Conservation (phyloP, 1,284 basidiomycete genomes). For the Microbotryomycetes sp. region DNA sequence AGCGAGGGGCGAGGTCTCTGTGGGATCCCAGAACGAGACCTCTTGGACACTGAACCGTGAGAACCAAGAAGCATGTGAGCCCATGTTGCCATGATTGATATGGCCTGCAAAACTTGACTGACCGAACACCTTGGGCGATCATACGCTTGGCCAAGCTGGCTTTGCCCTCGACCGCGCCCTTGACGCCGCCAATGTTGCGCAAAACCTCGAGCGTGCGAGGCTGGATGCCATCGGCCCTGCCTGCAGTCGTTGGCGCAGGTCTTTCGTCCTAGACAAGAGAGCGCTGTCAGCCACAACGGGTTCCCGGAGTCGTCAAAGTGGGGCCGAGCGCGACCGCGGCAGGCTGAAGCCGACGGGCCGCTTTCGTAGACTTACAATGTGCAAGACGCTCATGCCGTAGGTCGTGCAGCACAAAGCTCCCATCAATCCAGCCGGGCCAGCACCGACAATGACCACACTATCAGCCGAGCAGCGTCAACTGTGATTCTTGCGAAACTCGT, state of each 20-base stretch:
- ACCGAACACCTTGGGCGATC: slow-evolving; percentile 37
- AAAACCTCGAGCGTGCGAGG: slow-evolving; percentile 38
- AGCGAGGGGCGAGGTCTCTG: slow-evolving; percentile 37
- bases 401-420: slow-evolving; percentile 31
- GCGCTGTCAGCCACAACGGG: background rate
- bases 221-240: slow-evolving; percentile 44
- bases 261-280: slow-evolving; percentile 37
- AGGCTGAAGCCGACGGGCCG: too few relatives aligned
- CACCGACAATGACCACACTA: slow-evolving; percentile 29
- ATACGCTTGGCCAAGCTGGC: slow-evolving; percentile 35
- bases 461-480: background rate
- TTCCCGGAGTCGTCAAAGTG: too few relatives aligned
- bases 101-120: slow-evolving; percentile 16
- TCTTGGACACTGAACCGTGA: slow-evolving; percentile 37
- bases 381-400: slow-evolving; percentile 32
- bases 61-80: slow-evolving; percentile 4
- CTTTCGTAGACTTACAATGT: slow-evolving; percentile 33
- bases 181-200: slow-evolving; percentile 33
- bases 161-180: slow-evolving; percentile 28
- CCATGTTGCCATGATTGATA: too few relatives aligned
- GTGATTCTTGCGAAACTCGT: background rate
- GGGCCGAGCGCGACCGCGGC: too few relatives aligned
- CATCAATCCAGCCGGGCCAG: slow-evolving; percentile 30
- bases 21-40: slow-evolving; percentile 43
- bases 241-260: slow-evolving; percentile 41